A percentile compares a stretch with the other conserved stretches of the same genome.
Evolutionary conservation across 345 rosid genomes (phyloP).

Genomic region (Lumnitzera racemosa): DNA sequence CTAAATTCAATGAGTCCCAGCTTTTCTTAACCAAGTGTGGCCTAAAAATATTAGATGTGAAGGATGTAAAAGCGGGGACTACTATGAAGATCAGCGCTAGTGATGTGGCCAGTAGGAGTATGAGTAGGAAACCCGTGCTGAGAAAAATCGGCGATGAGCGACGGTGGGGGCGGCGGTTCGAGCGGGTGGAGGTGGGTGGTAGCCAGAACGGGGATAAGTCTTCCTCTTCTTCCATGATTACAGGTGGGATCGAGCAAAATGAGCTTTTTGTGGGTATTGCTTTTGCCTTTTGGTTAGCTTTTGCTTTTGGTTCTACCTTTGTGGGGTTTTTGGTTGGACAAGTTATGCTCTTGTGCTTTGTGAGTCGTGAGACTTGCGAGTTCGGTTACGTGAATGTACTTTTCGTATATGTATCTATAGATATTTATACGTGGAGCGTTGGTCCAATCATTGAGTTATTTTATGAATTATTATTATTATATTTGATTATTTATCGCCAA

Average conservation of each 20-base stretch:
- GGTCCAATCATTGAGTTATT: slow-evolving; percentile 3
- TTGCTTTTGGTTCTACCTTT: background rate
- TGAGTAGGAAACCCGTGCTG: background rate
- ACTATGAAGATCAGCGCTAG: slow-evolving; percentile 33
- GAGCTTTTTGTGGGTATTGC: background rate
- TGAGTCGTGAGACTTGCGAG: background rate
- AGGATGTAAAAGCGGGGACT: slow-evolving; percentile 40
- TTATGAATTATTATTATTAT: too few species aligned
- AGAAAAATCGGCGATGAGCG: slow-evolving; percentile 25
- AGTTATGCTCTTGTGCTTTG: background rate
- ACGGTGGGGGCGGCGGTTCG: slow-evolving; percentile 23
- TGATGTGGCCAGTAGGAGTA: slow-evolving; percentile 38
- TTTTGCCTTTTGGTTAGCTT: background rate
- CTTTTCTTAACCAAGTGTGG: slow-evolving; percentile 60
- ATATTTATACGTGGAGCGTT: background rate
- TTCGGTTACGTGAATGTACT: too few species aligned
- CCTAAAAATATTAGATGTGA: slow-evolving; percentile 47
- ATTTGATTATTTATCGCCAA: too few species aligned
- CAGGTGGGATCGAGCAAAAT: background rate
- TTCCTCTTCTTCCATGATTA: slow-evolving; percentile 42
- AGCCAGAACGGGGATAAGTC: slow-evolving; percentile 68
- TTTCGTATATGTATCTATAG: too few species aligned
- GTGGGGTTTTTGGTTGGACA: background rate
- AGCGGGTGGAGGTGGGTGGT: slow-evolving; percentile 18
- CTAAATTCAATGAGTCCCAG: slow-evolving; percentile 72